Conservation (phyloP, 23 red algal genomes). For the Gracilaria gracilis region DNA sequence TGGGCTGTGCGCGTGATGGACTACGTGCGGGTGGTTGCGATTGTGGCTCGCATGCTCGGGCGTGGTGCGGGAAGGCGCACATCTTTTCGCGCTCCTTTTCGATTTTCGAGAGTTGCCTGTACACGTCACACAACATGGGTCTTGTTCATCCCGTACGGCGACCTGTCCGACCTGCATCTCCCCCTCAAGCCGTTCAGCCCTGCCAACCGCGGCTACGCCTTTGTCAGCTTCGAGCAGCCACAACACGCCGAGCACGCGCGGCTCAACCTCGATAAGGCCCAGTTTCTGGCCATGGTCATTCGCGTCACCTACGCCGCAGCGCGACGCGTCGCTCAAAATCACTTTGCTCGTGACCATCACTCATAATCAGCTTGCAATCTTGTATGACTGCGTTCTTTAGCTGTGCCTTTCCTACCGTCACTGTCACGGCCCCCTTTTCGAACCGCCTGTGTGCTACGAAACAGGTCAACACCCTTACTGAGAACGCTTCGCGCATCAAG, state of each 20-base stretch:
- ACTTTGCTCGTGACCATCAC: background rate
- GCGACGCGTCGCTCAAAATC: background rate
- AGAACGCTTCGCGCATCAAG: background rate
- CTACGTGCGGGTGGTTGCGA: background rate
- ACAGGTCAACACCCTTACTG: constrained; percentile 10
- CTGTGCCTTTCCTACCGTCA: constrained; percentile 4
- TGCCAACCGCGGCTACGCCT: constrained; percentile 12
- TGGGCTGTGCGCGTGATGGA: background rate
- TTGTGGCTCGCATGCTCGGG: background rate
- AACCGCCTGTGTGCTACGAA: background rate
- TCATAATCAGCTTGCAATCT: background rate
- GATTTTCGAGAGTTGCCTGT: background rate
- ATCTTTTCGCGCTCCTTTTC: no score
- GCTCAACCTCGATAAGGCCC: constrained; percentile 19
- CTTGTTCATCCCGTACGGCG: constrained; percentile 18
- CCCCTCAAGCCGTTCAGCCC: background rate
- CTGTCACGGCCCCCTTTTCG: background rate
- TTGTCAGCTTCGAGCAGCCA: constrained; percentile 12
- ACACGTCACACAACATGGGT: background rate
- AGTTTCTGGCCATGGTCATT: constrained; percentile 17
- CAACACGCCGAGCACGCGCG: constrained; percentile 21
- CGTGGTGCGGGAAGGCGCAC: no score
- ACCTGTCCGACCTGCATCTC: constrained; percentile 4
- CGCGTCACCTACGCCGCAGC: constrained; percentile 6
- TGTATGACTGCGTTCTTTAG: background rate